phyloP scores from a whole-genome alignment of 2,329 filamentous ascomycete species.

The Xylariaceae sp. region DNA sequence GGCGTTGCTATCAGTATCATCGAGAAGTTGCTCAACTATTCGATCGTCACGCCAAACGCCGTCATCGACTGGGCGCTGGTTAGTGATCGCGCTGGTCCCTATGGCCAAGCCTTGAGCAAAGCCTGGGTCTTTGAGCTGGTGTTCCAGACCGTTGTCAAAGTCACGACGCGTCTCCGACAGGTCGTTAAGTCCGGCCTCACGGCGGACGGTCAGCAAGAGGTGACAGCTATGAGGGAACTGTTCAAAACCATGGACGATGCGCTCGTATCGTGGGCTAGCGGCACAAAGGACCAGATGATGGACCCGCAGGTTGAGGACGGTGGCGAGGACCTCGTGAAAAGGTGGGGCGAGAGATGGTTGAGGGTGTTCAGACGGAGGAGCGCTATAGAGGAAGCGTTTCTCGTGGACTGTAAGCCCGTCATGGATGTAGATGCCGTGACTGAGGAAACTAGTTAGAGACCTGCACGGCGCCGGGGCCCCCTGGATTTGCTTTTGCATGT shows the following conservation, averaged over 20 bases:
- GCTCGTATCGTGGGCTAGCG: conserved; percentile 66
- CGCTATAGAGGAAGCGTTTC: conserved; percentile 73
- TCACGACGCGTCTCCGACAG: conserved; percentile 80
- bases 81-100: conserved; percentile 46
- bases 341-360: conserved; percentile 84
- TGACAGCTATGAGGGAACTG: conserved; percentile 70
- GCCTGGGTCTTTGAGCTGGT: conserved; percentile 87
- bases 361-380: conserved; percentile 77
- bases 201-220: conserved; percentile 56
- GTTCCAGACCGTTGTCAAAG: conserved; percentile 82
- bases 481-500: no score
- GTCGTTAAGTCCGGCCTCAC: conserved; percentile 61
- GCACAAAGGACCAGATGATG: conserved; percentile 70
- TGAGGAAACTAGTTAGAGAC: no score
- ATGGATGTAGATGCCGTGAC: conserved; percentile 7
- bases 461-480: no score
- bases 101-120: conserved; percentile 65
- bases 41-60: conserved; percentile 78
- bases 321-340: conserved; percentile 63
- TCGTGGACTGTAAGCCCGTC: conserved; percentile 19
- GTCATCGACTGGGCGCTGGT: conserved; percentile 88
- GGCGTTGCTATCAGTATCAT: conserved; percentile 89
- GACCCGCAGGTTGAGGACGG: conserved; percentile 51
- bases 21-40: conserved; percentile 96
- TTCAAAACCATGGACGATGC: conserved; percentile 79